A percentile compares a stretch with the other conserved stretches of the same genome.
phyloP scores from a whole-genome alignment of 2,329 filamentous ascomycete species.

The Ophiostoma perfectum region DNA sequence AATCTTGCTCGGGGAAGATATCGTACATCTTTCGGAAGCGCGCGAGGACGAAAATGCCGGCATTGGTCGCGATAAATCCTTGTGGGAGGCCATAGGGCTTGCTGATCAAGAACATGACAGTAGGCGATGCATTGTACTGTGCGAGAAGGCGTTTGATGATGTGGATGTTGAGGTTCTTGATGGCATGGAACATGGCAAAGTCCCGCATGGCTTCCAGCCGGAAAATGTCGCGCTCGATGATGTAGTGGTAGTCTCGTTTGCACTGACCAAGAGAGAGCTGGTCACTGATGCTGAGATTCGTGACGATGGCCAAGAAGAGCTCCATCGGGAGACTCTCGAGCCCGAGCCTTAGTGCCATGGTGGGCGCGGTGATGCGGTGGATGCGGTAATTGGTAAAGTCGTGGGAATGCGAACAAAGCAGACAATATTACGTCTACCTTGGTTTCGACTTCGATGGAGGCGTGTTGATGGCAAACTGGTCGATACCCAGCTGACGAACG shows the following conservation, averaged over 20 bases:
- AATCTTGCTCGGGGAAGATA: too few relatives aligned
- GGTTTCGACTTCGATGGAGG: too few relatives aligned
- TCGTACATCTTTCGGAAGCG: too few relatives aligned
- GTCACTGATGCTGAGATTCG: neutral
- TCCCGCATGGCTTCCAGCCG: neutral
- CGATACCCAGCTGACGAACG: too few relatives aligned
- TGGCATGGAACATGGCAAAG: neutral
- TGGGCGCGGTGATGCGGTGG: neutral
- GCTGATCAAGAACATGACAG: neutral
- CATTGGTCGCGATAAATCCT: neutral
- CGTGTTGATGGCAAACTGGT: too few relatives aligned
- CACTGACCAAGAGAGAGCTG: neutral
- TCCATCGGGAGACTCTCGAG: neutral
- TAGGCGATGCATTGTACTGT: neutral
- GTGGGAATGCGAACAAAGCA: too few relatives aligned
- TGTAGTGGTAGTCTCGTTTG: neutral
- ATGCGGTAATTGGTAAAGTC: too few relatives aligned
- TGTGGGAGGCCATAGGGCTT: neutral
- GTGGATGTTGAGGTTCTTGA: neutral
- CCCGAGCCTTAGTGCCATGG: neutral
- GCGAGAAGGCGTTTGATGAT: neutral
- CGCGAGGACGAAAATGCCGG: neutral
- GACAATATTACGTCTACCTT: too few relatives aligned
- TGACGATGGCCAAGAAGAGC: neutral
- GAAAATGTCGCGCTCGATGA: neutral